Evolutionary conservation across 176 grass and related monocot species (phyloP).

Genomic region (Oryza australiensis): DNA sequence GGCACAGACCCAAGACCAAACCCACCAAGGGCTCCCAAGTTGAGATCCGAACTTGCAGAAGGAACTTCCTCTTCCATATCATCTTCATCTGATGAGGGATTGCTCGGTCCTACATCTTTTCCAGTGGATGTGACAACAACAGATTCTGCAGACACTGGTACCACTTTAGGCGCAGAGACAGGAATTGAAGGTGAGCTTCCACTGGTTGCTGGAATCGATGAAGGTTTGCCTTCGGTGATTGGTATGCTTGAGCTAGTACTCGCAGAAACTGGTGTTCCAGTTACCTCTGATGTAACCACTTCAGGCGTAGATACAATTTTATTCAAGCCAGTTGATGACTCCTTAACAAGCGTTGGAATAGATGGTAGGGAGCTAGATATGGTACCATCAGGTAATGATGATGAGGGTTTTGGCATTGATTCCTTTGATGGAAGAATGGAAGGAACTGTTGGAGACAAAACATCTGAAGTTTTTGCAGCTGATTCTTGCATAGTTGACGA

Average conservation of each 20-base stretch:
- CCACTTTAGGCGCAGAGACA: conserved; percentile 42
- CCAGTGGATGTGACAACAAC: conserved; percentile 34
- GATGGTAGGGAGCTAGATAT: conserved; percentile 43
- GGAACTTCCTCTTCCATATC: conserved; percentile 96
- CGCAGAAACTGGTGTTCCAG: conserved; percentile 39
- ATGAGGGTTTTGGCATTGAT: conserved; percentile 37
- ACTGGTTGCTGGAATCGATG: conserved; percentile 31
- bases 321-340: conserved; percentile 35
- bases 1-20: conserved; percentile 73
- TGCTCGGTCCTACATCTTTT: conserved; percentile 46
- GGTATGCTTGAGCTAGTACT: conserved; percentile 31
- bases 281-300: conserved; percentile 41
- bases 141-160: conserved; percentile 33
- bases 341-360: conserved; percentile 32
- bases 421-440: conserved; percentile 20
- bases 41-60: conserved; percentile 48
- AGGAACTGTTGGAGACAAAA: conserved; percentile 37
- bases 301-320: conserved; percentile 46
- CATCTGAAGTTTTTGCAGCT: conserved; percentile 28
- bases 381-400: conserved; percentile 31
- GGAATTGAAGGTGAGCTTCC: conserved; percentile 40
- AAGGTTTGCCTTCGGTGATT: conserved; percentile 42
- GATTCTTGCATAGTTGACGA: conserved; percentile 33
- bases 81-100: conserved; percentile 71
- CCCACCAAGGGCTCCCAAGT: conserved; percentile 77